phyloP scores from a whole-genome alignment of 2,329 filamentous ascomycete genomes.

The Ophiognomonia clavigignenti-juglandacearum region DNA sequence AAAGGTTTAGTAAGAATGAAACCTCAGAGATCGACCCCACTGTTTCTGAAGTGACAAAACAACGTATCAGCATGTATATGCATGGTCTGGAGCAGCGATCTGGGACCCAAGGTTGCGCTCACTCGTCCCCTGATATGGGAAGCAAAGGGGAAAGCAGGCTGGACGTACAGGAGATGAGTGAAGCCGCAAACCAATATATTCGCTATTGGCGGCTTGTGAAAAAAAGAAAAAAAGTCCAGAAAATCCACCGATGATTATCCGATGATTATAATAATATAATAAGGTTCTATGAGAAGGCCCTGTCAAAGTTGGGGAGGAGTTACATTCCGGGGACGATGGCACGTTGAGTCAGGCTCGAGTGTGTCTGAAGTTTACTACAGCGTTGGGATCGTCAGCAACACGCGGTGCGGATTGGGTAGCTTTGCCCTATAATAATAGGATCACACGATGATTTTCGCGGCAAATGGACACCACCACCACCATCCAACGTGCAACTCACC shows the following conservation, averaged over 20 bases:
- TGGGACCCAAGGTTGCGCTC: background rate
- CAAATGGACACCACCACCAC: background rate
- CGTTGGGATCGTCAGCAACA: background rate
- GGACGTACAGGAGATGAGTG: background rate
- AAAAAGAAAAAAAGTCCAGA: background rate
- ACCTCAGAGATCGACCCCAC: too few relatives aligned
- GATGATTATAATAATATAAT: too few relatives aligned
- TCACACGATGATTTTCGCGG: background rate
- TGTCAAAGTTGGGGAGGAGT: too few relatives aligned
- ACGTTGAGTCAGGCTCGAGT: conserved; percentile 2
- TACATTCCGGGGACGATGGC: conserved; percentile 1
- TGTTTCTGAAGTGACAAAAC: too few relatives aligned
- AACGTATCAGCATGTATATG: too few relatives aligned
- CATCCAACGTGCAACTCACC: background rate
- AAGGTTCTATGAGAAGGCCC: too few relatives aligned
- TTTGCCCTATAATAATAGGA: conserved; percentile 8
- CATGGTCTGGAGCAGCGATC: background rate
- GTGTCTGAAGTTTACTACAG: background rate
- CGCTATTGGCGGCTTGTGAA: background rate
- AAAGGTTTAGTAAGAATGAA: too few relatives aligned
- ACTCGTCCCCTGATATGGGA: background rate
- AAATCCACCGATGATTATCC: too few relatives aligned
- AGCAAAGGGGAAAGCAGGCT: too few relatives aligned
- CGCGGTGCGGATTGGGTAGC: background rate
- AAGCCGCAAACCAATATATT: background rate